Percentiles rank a stretch among this genome's conserved stretches.
Conservation (phyloP, 768 basidiomycete genomes). For the Tylopilus sp. region DNA sequence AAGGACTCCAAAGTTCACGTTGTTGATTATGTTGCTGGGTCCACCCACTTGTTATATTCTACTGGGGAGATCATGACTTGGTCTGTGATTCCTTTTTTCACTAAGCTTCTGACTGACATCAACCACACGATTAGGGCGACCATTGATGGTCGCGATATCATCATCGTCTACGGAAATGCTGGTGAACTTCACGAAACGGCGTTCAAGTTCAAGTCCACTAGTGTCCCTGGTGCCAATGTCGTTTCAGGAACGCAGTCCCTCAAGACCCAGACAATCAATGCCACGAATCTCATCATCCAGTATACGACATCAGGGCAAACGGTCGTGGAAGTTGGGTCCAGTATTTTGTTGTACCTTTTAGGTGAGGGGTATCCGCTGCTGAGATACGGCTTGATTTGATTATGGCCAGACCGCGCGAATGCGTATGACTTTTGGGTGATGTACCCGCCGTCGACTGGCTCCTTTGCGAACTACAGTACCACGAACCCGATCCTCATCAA, state of each 20-base stretch:
- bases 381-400: neutral
- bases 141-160: conserved; percentile 45
- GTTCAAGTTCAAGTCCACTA: conserved; percentile 34
- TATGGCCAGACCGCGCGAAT: conserved; percentile 39
- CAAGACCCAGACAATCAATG: conserved; percentile 34
- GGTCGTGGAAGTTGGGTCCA: conserved; percentile 41
- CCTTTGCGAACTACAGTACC: conserved; percentile 35
- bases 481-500: conserved; percentile 45
- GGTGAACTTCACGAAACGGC: conserved; percentile 50
- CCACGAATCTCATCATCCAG: conserved; percentile 39
- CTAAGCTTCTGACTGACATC: neutral
- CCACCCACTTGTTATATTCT: conserved; percentile 43
- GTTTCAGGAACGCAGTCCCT: conserved; percentile 29
- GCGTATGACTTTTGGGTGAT: conserved; percentile 54
- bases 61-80: conserved; percentile 50
- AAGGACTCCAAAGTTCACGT: conserved; percentile 53
- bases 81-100: conserved; percentile 19
- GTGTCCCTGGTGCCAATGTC: conserved; percentile 21
- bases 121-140: conserved; percentile 36
- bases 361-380: conserved; percentile 27
- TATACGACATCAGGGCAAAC: conserved; percentile 46
- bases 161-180: conserved; percentile 45
- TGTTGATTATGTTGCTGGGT: conserved; percentile 46
- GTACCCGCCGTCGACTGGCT: conserved; percentile 36
- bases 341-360: conserved; percentile 41